These are phyloP conservation scores for Solanum bulbocastanum DNA, from an alignment of 257 asterid genomes.

Conservation along the genomic window DNA sequence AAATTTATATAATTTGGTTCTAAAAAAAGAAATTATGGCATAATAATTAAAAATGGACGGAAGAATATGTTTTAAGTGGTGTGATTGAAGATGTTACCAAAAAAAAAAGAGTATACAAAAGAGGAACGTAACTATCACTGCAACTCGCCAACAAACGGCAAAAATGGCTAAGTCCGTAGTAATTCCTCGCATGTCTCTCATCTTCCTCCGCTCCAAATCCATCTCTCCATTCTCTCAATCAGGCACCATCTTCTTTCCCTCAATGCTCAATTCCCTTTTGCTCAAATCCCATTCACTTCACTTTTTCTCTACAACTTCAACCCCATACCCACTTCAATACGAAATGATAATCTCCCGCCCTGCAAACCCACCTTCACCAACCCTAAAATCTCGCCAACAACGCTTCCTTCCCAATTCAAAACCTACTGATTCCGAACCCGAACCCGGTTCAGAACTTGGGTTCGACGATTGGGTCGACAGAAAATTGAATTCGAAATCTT, in stretches of 20 bases:
- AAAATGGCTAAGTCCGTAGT: slow-evolving; percentile 15
- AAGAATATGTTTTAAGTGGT: background rate
- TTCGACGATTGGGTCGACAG: slow-evolving; percentile 85
- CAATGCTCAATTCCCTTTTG: slow-evolving; percentile 3
- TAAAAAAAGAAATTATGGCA: too few species aligned
- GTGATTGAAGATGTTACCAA: background rate
- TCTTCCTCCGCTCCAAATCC: slow-evolving; percentile 37
- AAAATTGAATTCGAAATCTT: slow-evolving; percentile 13
- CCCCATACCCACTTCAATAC: slow-evolving; percentile 81
- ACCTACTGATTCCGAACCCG: slow-evolving; percentile 12
- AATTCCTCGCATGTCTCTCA: slow-evolving; percentile 25
- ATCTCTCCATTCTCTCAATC: slow-evolving; percentile 6
- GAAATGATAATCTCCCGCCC: slow-evolving; percentile 90
- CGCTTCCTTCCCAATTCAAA: slow-evolving; percentile 22
- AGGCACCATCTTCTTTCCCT: slow-evolving; percentile 6
- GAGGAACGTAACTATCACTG: background rate
- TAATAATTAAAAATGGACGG: too few species aligned
- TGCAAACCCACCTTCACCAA: slow-evolving; percentile 18
- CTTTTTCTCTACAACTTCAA: slow-evolving; percentile 48
- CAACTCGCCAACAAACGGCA: background rate
- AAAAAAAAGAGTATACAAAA: background rate
- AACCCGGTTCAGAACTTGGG: slow-evolving; percentile 26
- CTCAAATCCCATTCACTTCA: slow-evolving; percentile 4
- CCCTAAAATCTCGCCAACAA: background rate
- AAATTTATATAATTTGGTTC: accelerated